Conservation (phyloP, 208 protist genomes). For the Acanthamoeba lenticulata region DNA sequence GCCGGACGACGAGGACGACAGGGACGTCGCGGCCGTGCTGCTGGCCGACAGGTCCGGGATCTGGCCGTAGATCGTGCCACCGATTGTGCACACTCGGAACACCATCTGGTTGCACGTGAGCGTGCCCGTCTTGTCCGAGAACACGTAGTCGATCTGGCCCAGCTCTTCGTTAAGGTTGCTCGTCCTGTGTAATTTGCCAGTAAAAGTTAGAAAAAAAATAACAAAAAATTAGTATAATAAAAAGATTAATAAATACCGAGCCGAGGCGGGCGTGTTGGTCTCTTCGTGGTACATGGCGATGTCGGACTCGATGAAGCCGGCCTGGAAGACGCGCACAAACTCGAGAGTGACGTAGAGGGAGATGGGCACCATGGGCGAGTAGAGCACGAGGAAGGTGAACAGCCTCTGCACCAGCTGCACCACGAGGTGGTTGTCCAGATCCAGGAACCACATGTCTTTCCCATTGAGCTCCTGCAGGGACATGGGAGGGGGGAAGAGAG, state of each 20-base stretch:
- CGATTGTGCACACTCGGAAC: constrained; percentile 85
- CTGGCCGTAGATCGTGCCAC: constrained; percentile 73
- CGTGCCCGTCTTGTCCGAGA: constrained; percentile 93
- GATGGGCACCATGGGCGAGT: constrained; percentile 42
- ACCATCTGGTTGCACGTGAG: constrained; percentile 91
- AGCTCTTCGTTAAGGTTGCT: constrained; percentile 89
- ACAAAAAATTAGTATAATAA: background rate
- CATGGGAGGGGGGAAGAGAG: constrained; percentile 17
- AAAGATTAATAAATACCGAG: constrained; percentile 27
- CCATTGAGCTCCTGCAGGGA: constrained; percentile 2
- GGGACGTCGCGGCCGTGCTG: background rate
- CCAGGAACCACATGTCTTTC: constrained; percentile 20
- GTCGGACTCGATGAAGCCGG: constrained; percentile 74
- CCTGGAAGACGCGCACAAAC: constrained; percentile 62
- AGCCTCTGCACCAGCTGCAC: background rate
- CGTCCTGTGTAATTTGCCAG: no score
- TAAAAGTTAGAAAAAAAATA: no score
- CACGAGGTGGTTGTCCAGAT: background rate
- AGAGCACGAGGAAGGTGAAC: constrained; percentile 64
- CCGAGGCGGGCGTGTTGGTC: constrained; percentile 77
- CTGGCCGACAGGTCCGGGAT: constrained; percentile 41
- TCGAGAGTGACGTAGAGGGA: constrained; percentile 70
- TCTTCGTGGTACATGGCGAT: constrained; percentile 78
- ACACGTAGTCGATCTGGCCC: constrained; percentile 90
- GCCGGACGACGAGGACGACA: background rate